A percentile compares a stretch with the other conserved stretches of the same genome.
Evolutionary conservation across 306 rosid species (phyloP).

Genomic region (Pterocarpus santalinus): DNA sequence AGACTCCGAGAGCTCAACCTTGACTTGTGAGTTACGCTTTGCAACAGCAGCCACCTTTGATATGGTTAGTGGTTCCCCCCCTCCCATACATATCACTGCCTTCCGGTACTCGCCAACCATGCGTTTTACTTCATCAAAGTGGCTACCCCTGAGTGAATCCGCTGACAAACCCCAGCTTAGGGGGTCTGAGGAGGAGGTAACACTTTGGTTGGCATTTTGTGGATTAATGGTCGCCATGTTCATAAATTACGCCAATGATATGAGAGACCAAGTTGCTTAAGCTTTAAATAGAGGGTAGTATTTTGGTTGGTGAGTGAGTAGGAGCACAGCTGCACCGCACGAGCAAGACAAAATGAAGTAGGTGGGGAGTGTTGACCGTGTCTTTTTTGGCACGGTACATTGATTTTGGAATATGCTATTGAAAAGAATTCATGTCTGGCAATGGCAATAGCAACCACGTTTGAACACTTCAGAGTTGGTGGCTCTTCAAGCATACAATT

Average conservation of each 20-base stretch:
- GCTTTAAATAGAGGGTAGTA: constrained; percentile 14
- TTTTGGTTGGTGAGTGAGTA: constrained; percentile 42
- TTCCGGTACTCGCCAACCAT: constrained; percentile 52
- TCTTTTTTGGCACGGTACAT: not conserved
- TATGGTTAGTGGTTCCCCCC: constrained; percentile 40
- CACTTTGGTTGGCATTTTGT: not conserved
- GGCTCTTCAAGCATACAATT: no score
- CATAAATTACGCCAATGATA: not conserved
- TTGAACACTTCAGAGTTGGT: no score
- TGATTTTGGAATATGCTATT: not conserved
- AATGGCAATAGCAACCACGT: no score
- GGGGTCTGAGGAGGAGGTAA: constrained; percentile 40
- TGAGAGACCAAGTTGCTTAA: not conserved
- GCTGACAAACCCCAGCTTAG: constrained; percentile 53
- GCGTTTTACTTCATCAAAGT: constrained; percentile 52
- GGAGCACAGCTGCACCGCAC: not conserved
- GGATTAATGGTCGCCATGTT: constrained; percentile 41
- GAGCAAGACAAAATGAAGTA: not conserved
- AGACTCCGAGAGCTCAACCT: constrained; percentile 52
- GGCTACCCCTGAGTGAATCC: constrained; percentile 52
- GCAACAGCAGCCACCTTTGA: constrained; percentile 58
- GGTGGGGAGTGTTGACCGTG: not conserved
- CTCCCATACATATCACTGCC: constrained; percentile 39
- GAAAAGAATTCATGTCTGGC: not conserved
- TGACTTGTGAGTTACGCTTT: constrained; percentile 25